A percentile compares a stretch with the other conserved stretches of the same genome.
These are phyloP conservation scores for Musa troglodytarum DNA, from an alignment of 176 grass and related monocot genomes.

Conservation along the genomic window DNA sequence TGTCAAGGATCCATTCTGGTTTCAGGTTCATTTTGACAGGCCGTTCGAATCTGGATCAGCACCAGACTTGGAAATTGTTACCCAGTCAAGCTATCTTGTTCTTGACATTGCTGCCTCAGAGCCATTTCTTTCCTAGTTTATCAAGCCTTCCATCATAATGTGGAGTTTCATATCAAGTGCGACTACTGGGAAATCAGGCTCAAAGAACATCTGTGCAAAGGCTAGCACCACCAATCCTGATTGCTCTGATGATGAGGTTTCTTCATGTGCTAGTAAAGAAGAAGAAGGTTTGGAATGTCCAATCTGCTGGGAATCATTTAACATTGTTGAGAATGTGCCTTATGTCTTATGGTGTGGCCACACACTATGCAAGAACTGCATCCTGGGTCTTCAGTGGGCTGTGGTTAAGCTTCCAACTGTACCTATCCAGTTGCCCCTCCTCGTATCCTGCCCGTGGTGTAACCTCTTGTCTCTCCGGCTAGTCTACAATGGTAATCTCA, in stretches of 20 bases:
- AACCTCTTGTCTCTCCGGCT: constrained; percentile 49
- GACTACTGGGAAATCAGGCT: constrained; percentile 22
- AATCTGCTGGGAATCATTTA: neutral
- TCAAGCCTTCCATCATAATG: constrained; percentile 13
- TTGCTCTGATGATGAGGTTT: constrained; percentile 21
- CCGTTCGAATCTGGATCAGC: no score
- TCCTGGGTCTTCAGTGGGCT: constrained; percentile 58
- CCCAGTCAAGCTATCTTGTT: no score
- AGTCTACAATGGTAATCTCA: constrained; percentile 60
- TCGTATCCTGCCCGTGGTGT: constrained; percentile 70
- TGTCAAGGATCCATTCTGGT: no score
- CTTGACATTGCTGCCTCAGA: no score
- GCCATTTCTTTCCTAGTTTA: no score
- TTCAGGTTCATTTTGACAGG: no score
- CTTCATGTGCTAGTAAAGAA: constrained; percentile 52
- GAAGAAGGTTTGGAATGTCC: constrained; percentile 63
- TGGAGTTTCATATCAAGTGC: constrained; percentile 40
- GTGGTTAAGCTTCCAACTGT: constrained; percentile 52
- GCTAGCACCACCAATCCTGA: constrained; percentile 14
- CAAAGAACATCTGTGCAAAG: constrained; percentile 19
- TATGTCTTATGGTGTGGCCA: no score
- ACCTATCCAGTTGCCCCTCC: constrained; percentile 62
- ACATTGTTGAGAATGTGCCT: no score
- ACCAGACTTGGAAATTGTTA: no score
- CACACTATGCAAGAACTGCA: no score